Conservation (phyloP, 495 filamentous ascomycete genomes). For the Endocarpon pusillum region DNA sequence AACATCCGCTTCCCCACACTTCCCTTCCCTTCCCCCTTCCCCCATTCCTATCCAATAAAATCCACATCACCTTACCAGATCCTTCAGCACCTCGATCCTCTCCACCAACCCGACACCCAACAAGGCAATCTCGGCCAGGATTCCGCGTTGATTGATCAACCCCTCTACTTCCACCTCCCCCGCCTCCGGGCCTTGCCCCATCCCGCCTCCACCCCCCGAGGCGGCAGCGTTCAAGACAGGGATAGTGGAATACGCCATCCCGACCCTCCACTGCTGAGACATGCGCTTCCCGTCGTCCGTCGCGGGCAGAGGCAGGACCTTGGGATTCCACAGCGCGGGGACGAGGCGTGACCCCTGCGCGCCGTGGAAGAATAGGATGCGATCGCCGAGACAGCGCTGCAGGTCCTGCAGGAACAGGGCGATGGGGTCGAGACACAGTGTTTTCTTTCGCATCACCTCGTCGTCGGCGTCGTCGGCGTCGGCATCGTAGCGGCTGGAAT, state of each 20-base stretch:
- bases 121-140: conserved; percentile 60
- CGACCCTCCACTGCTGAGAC: conserved; percentile 44
- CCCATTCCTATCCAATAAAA: too few species aligned
- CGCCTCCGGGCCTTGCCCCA: conserved; percentile 8
- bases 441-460: conserved; percentile 13
- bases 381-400: conserved; percentile 38
- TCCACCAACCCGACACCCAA: conserved; percentile 27
- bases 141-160: conserved; percentile 51
- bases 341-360: conserved; percentile 37
- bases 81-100: conserved; percentile 20
- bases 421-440: conserved; percentile 28
- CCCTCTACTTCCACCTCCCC: conserved; percentile 25
- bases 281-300: too few species aligned
- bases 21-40: too few species aligned
- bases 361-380: conserved; percentile 60
- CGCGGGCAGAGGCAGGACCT: too few species aligned
- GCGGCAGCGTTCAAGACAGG: conserved; percentile 21
- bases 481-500: conserved; percentile 19
- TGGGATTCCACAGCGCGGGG: conserved; percentile 71
- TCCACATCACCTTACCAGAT: too few species aligned
- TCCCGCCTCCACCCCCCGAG: too few species aligned
- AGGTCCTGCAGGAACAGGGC: conserved; percentile 41
- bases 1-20: too few species aligned
- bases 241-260: conserved; percentile 49
- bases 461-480: conserved; percentile 8